phyloP scores from a whole-genome alignment of 495 filamentous ascomycete genomes.

The Pyrenula aspistea region DNA sequence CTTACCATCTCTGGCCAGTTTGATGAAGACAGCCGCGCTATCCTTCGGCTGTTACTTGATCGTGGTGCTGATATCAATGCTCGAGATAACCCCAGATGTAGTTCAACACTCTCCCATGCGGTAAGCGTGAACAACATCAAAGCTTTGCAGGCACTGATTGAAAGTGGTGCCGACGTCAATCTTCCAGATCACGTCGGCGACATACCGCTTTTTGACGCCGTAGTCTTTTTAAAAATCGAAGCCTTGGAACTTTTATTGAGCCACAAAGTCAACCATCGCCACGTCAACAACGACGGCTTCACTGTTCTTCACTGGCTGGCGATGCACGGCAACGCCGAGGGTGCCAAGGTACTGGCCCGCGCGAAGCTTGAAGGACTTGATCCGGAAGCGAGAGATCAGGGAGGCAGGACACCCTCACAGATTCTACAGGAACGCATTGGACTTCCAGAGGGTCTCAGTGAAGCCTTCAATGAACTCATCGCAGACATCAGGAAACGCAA shows the following conservation, averaged over 20 bases:
- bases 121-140: not conserved
- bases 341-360: not conserved
- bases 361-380: not conserved
- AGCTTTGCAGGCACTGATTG: not conserved
- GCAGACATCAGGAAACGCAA: not conserved
- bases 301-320: not conserved
- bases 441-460: not conserved
- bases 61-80: constrained; percentile 1
- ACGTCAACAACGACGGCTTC: not conserved
- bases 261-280: not conserved
- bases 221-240: not conserved
- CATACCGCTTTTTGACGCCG: not conserved
- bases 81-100: not conserved
- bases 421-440: not conserved
- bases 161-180: not conserved
- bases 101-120: not conserved
- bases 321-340: not conserved
- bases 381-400: not conserved
- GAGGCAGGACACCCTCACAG: not conserved
- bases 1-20: not conserved
- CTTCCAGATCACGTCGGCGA: not conserved
- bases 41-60: not conserved
- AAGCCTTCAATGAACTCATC: not conserved
- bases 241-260: not conserved
- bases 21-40: not conserved